Conservation (phyloP, 257 asterid species). For the Solanum acaule region DNA sequence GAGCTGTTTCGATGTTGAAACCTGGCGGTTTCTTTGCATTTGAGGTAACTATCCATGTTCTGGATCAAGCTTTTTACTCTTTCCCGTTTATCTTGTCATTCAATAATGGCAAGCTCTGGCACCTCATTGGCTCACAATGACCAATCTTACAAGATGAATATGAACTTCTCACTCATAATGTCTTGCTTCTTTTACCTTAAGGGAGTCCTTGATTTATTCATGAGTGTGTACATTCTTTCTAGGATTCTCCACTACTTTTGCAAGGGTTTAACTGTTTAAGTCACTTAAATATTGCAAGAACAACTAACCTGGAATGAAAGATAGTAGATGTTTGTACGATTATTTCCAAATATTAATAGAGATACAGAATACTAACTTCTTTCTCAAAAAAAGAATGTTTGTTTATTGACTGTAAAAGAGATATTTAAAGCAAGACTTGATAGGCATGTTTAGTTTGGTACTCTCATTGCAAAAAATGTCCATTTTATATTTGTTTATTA, state of each 20-base stretch:
- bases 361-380: not conserved
- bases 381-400: not conserved
- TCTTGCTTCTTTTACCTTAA: not conserved
- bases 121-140: not conserved
- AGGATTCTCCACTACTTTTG: not conserved
- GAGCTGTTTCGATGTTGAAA: constrained; percentile 59
- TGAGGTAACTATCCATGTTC: constrained; percentile 43
- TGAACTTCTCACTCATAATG: not conserved
- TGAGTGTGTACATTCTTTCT: not conserved
- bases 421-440: not conserved
- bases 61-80: not conserved
- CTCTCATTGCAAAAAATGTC: not conserved
- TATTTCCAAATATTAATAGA: not conserved
- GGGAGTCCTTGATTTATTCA: too few species aligned
- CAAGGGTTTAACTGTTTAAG: not conserved
- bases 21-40: constrained; percentile 84
- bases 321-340: not conserved
- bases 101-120: not conserved
- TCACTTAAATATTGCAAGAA: not conserved
- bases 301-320: not conserved
- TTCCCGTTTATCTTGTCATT: not conserved
- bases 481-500: not conserved
- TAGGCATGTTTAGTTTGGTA: not conserved
- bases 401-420: not conserved
- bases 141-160: not conserved